A percentile compares a stretch with the other conserved stretches of the same genome.
phyloP scores from a whole-genome alignment of 2,329 filamentous ascomycete genomes.

The Aspergillus hortae region DNA sequence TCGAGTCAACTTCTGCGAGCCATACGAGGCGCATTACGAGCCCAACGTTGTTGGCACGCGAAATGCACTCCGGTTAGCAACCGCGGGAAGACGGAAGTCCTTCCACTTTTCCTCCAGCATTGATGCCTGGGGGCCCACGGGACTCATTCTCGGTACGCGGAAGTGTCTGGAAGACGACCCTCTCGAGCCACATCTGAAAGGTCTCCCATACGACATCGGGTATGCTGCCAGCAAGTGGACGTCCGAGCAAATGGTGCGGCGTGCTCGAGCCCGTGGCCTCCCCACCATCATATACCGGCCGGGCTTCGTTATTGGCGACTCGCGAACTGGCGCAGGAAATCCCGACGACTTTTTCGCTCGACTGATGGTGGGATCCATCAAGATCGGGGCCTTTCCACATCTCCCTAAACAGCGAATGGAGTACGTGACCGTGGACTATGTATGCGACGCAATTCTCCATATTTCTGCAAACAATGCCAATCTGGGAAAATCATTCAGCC shows the following conservation, averaged over 20 bases:
- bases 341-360: slow-evolving; percentile 81
- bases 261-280: slow-evolving; percentile 68
- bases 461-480: not conserved
- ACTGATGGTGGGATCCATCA: slow-evolving; percentile 74
- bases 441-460: not conserved
- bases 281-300: slow-evolving; percentile 68
- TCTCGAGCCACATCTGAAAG: slow-evolving; percentile 6
- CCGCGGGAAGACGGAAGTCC: slow-evolving; percentile 22
- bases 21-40: slow-evolving; percentile 63
- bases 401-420: not conserved
- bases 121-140: slow-evolving; percentile 11
- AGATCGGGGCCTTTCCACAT: slow-evolving; percentile 49
- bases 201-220: slow-evolving; percentile 60
- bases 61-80: slow-evolving; percentile 66
- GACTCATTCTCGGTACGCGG: slow-evolving; percentile 5
- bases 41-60: slow-evolving; percentile 72
- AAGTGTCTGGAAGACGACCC: slow-evolving; percentile 10
- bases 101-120: slow-evolving; percentile 17
- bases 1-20: slow-evolving; percentile 67
- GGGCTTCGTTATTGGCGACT: slow-evolving; percentile 73
- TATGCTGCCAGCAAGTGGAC: slow-evolving; percentile 86
- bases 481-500: not conserved
- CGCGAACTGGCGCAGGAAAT: slow-evolving; percentile 56
- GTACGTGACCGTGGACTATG: slow-evolving; percentile 1
- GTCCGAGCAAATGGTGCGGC: slow-evolving; percentile 62